A percentile compares a stretch with the other conserved stretches of the same genome.
phyloP scores from a whole-genome alignment of 1,284 basidiomycete genomes.

The Hymenochaete sp. region DNA sequence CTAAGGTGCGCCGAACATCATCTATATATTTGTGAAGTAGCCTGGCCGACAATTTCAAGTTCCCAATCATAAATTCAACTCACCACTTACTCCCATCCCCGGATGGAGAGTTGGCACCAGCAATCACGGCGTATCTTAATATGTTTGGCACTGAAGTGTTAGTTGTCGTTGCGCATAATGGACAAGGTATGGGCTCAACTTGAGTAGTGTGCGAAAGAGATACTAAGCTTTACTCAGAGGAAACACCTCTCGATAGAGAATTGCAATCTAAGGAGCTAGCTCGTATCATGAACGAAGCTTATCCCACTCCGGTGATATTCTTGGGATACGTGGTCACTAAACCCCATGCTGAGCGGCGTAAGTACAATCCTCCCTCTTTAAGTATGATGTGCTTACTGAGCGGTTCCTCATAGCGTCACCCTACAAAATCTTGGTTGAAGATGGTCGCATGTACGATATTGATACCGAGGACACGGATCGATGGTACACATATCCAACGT shows the following conservation, averaged over 20 bases:
- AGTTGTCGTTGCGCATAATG: constrained; percentile 86
- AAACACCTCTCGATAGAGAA: constrained; percentile 82
- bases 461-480: constrained; percentile 63
- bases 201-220: constrained; percentile 9
- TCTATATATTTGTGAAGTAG: not conserved
- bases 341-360: constrained; percentile 64
- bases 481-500: constrained; percentile 41
- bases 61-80: constrained; percentile 84
- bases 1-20: constrained; percentile 45
- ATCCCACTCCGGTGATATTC: constrained; percentile 78
- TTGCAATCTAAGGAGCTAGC: constrained; percentile 81
- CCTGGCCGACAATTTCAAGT: constrained; percentile 34
- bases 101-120: constrained; percentile 83
- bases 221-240: constrained; percentile 41
- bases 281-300: constrained; percentile 64
- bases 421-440: constrained; percentile 74
- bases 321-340: constrained; percentile 82
- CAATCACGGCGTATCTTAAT: constrained; percentile 83
- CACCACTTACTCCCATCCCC: constrained; percentile 90
- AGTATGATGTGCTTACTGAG: not conserved
- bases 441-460: constrained; percentile 68
- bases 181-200: constrained; percentile 53
- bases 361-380: constrained; percentile 22
- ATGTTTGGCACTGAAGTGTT: constrained; percentile 75
- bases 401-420: constrained; percentile 50